Conservation (phyloP, 305 asterid species). For the Solanum hybrid region DNA sequence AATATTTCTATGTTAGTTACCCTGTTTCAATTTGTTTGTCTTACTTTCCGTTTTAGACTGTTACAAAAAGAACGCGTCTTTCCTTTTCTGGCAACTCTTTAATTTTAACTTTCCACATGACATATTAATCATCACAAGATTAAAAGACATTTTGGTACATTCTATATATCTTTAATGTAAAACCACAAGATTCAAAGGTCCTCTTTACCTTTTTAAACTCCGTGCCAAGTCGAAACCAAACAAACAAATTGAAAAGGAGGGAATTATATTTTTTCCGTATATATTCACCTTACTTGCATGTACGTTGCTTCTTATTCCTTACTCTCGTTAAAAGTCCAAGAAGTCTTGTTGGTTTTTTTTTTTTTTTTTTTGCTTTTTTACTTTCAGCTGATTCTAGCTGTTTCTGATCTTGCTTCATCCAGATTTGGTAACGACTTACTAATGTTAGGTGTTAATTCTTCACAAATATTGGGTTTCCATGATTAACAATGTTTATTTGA, state of each 20-base stretch:
- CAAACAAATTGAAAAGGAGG: not conserved
- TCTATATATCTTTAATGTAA: no score
- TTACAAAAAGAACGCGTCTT: not conserved
- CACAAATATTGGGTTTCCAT: not conserved
- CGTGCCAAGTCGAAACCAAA: not conserved
- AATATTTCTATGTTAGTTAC: not conserved
- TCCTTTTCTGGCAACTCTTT: not conserved
- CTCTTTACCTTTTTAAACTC: not conserved
- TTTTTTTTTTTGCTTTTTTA: not conserved
- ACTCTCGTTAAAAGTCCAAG: not conserved
- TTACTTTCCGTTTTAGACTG: not conserved
- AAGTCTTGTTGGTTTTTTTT: not conserved
- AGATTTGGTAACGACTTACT: not conserved
- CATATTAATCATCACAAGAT: not conserved
- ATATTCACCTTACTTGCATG: not conserved
- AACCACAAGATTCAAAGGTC: not conserved
- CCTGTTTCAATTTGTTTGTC: not conserved
- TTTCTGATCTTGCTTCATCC: not conserved
- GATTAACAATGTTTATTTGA: not conserved
- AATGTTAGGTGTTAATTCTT: not conserved
- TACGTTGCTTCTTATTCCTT: not conserved
- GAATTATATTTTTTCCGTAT: not conserved
- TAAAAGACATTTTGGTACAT: not conserved
- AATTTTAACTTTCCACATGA: not conserved
- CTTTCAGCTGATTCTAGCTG: not conserved